Conservation (phyloP, 305 asterid species). For the Ilex paraguariensis region DNA sequence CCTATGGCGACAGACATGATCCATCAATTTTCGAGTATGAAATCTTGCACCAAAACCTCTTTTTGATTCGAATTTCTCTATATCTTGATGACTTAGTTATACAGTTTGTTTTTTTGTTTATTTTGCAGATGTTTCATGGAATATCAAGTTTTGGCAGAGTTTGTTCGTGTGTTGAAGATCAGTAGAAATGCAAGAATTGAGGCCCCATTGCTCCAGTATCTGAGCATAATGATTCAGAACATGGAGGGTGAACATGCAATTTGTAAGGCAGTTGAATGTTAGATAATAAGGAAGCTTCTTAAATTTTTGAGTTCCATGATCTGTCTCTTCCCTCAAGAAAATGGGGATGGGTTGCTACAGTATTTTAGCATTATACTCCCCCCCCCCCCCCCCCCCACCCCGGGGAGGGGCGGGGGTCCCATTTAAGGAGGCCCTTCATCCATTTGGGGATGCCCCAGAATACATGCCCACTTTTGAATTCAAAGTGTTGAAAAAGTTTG, state of each 20-base stretch:
- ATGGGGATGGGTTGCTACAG: no score
- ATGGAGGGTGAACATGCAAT: conserved; percentile 12
- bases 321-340: no score
- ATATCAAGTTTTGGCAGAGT: conserved; percentile 17
- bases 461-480: no score
- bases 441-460: no score
- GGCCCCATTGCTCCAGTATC: conserved; percentile 16
- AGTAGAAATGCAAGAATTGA: conserved; percentile 15
- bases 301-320: no score
- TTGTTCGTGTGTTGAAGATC: conserved; percentile 10
- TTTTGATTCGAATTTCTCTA: not conserved
- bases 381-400: no score
- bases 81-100: not conserved
- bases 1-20: conserved; percentile 15
- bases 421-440: no score
- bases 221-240: conserved; percentile 23
- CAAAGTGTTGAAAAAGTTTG: no score
- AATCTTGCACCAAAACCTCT: not conserved
- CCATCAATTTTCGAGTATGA: conserved; percentile 18
- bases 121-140: conserved; percentile 21
- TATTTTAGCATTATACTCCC: no score
- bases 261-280: conserved; percentile 10
- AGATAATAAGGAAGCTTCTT: not conserved
- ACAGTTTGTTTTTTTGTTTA: not conserved
- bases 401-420: no score